phyloP scores from a whole-genome alignment of 352 stramenopile genomes.

The Lagenidium giganteum region DNA sequence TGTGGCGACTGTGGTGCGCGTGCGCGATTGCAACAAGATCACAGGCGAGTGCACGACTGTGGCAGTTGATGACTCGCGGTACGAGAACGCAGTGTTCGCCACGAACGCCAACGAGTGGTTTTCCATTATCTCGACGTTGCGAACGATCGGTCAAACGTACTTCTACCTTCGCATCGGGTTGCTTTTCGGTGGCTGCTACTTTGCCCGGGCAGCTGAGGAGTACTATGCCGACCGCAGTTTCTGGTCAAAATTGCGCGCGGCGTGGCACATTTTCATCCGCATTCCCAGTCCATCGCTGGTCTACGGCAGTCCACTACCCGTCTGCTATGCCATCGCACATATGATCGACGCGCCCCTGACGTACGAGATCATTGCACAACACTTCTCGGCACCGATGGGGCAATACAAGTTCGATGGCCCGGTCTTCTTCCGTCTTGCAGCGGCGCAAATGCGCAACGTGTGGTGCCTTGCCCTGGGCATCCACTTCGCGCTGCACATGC shows the following conservation, averaged over 20 bases:
- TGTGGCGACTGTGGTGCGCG: not conserved
- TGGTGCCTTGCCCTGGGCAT: slow-evolving; percentile 21
- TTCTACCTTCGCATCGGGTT: not conserved
- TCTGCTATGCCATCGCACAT: slow-evolving; percentile 40
- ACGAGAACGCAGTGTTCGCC: not conserved
- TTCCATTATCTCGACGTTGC: not conserved
- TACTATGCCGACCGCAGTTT: too few relatives aligned
- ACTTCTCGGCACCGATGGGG: slow-evolving; percentile 24
- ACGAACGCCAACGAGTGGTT: slow-evolving; percentile 3
- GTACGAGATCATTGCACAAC: slow-evolving; percentile 25
- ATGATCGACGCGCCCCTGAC: slow-evolving; percentile 34
- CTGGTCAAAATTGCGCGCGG: too few relatives aligned
- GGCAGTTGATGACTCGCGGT: slow-evolving; percentile 18
- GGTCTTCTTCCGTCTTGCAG: slow-evolving; percentile 22
- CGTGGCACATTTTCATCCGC: slow-evolving; percentile 24
- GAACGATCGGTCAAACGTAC: not conserved
- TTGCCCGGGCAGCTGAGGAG: too few relatives aligned
- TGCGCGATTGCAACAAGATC: not conserved
- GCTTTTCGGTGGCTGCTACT: slow-evolving; percentile 21
- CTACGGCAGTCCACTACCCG: slow-evolving; percentile 34
- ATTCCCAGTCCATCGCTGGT: slow-evolving; percentile 46
- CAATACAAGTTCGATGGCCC: slow-evolving; percentile 17
- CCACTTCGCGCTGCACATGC: slow-evolving; percentile 9
- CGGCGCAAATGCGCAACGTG: slow-evolving; percentile 39
- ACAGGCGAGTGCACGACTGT: slow-evolving; percentile 12